These are phyloP conservation scores for Epichloe sp. DNA, from an alignment of 2,329 filamentous ascomycete species.

Conservation along the genomic window DNA sequence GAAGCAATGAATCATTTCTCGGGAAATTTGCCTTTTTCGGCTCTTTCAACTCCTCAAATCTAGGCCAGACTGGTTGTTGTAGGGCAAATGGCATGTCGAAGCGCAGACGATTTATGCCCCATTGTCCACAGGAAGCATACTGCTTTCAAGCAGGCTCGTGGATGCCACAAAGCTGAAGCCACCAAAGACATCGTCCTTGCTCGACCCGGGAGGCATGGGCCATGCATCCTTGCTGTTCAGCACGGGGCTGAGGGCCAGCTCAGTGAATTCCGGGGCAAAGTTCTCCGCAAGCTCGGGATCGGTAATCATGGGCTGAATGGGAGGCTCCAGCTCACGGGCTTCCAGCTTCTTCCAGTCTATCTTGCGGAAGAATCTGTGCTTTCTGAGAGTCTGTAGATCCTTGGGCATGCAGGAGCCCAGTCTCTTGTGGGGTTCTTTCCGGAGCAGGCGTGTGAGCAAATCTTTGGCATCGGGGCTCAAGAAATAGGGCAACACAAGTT, in stretches of 20 bases:
- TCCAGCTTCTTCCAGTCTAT: slow-evolving; percentile 89
- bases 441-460: slow-evolving; percentile 73
- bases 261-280: slow-evolving; percentile 86
- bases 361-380: slow-evolving; percentile 91
- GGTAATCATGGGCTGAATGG: slow-evolving; percentile 86
- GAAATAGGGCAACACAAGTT: slow-evolving; percentile 79
- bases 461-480: slow-evolving; percentile 88
- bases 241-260: slow-evolving; percentile 66
- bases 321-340: slow-evolving; percentile 68
- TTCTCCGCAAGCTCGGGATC: slow-evolving; percentile 95
- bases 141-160: slow-evolving; percentile 40
- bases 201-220: slow-evolving; percentile 20
- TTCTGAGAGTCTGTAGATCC: slow-evolving; percentile 74
- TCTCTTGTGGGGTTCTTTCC: slow-evolving; percentile 85
- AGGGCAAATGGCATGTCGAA: no score
- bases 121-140: slow-evolving; percentile 23
- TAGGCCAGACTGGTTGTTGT: no score
- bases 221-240: slow-evolving; percentile 32
- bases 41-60: no score
- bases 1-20: no score
- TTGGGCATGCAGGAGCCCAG: slow-evolving; percentile 81
- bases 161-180: slow-evolving; percentile 53
- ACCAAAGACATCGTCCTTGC: slow-evolving; percentile 45
- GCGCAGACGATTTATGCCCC: background rate
- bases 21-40: no score